A percentile compares a stretch with the other conserved stretches of the same genome.
These are phyloP conservation scores for Eurotiales sp. DNA, from an alignment of 2,329 filamentous ascomycete species.

Conservation along the genomic window DNA sequence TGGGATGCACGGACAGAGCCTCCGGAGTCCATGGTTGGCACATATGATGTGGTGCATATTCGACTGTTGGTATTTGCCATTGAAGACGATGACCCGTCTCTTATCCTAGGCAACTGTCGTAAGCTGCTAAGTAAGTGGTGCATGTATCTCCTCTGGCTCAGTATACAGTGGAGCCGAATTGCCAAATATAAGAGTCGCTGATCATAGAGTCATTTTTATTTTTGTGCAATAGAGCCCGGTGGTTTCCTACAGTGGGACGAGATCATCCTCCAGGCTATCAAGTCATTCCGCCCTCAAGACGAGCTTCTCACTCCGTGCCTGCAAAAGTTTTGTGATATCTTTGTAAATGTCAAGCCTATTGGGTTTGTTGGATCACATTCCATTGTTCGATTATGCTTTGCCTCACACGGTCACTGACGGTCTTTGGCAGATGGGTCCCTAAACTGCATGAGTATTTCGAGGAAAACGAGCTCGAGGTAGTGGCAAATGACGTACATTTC, in stretches of 20 bases:
- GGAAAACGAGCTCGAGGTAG: not conserved
- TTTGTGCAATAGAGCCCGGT: not conserved
- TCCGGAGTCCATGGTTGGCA: not conserved
- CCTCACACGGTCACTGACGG: not conserved
- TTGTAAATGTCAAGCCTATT: not conserved
- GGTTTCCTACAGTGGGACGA: not conserved
- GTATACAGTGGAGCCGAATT: no score
- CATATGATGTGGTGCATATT: constrained; percentile 6
- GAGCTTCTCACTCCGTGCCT: not conserved
- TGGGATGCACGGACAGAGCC: not conserved
- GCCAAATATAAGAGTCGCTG: no score
- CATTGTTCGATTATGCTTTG: not conserved
- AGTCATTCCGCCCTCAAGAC: not conserved
- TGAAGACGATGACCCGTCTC: not conserved
- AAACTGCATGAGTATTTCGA: not conserved
- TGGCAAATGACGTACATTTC: not conserved
- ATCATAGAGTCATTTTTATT: not conserved
- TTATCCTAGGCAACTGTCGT: not conserved
- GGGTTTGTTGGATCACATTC: not conserved
- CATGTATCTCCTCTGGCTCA: no score
- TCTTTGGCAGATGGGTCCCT: not conserved
- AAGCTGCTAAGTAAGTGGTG: not conserved
- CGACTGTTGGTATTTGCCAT: not conserved
- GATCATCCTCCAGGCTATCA: not conserved
- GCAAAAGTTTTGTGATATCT: not conserved